A percentile compares a stretch with the other conserved stretches of the same genome.
These are phyloP conservation scores for Jaapia argillacea DNA, from an alignment of 768 basidiomycete genomes.

Conservation along the genomic window DNA sequence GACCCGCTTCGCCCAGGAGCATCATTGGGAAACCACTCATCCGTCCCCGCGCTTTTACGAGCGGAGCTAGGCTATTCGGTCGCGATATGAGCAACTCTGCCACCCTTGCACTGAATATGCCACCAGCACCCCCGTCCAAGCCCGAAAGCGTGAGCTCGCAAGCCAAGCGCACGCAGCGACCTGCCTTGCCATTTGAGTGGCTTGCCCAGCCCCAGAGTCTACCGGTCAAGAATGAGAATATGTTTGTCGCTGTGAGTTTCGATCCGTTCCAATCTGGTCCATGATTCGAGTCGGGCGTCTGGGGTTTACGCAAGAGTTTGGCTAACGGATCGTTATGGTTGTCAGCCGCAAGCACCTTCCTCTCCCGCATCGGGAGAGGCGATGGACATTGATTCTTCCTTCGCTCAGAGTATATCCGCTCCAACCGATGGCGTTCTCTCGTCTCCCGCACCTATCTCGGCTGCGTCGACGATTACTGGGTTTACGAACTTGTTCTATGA, in stretches of 20 bases:
- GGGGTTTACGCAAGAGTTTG: conserved; percentile 18
- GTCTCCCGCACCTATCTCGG: conserved; percentile 17
- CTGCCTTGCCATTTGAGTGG: conserved; percentile 60
- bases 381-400: conserved; percentile 70
- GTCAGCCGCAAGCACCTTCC: conserved; percentile 30
- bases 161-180: conserved; percentile 49
- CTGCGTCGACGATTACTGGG: conserved; percentile 13
- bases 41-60: conserved; percentile 61
- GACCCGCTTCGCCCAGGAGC: conserved; percentile 12
- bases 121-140: conserved; percentile 22
- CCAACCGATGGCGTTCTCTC: conserved; percentile 21
- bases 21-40: conserved; percentile 4
- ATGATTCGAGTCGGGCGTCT: no score
- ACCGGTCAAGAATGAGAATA: conserved; percentile 16
- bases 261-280: no score
- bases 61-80: conserved; percentile 60
- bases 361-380: conserved; percentile 19
- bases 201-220: conserved; percentile 16
- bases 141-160: conserved; percentile 29
- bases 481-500: conserved; percentile 45
- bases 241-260: conserved; percentile 20
- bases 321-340: background rate
- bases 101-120: conserved; percentile 21
- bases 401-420: conserved; percentile 21
- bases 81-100: conserved; percentile 57